Conservation (phyloP, 1,284 basidiomycete genomes). For the Malassezia equina region DNA sequence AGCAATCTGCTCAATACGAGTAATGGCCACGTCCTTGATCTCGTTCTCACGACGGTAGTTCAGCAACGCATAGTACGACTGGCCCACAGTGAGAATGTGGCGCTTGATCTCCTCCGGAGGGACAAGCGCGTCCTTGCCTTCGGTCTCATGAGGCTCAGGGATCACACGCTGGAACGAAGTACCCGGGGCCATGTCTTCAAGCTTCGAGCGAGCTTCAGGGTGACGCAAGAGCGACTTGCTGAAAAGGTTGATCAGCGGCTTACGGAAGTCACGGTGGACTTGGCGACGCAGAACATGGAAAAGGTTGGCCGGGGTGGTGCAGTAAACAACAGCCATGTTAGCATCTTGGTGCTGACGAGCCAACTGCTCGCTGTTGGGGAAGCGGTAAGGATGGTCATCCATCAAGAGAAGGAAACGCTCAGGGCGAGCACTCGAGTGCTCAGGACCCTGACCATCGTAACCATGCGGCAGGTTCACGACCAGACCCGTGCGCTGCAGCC, state of each 20-base stretch:
- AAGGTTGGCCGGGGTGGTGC: slow-evolving; percentile 55
- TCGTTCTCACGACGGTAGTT: slow-evolving; percentile 49
- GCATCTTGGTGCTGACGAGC: slow-evolving; percentile 96
- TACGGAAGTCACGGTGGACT: slow-evolving; percentile 47
- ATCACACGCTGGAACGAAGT: slow-evolving; percentile 87
- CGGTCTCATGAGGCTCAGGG: slow-evolving; percentile 65
- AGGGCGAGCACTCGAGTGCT: slow-evolving; percentile 90
- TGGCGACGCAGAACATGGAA: slow-evolving; percentile 48
- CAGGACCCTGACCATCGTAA: slow-evolving; percentile 97
- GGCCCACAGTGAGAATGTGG: slow-evolving; percentile 70
- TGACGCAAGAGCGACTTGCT: slow-evolving; percentile 90
- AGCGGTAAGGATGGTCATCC: slow-evolving; percentile 88
- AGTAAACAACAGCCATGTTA: slow-evolving; percentile 98
- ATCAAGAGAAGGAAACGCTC: slow-evolving; percentile 97
- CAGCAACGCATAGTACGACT: slow-evolving; percentile 82
- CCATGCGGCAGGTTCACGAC: slow-evolving; percentile 82
- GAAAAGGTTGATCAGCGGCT: slow-evolving; percentile 69
- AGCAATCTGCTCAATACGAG: slow-evolving; percentile 82
- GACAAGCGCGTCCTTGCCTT: slow-evolving; percentile 56
- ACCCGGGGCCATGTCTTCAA: slow-evolving; percentile 79
- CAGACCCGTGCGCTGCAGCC: slow-evolving; percentile 88
- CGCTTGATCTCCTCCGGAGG: slow-evolving; percentile 75
- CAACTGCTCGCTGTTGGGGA: slow-evolving; percentile 77
- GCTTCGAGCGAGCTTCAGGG: slow-evolving; percentile 72
- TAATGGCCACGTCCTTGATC: slow-evolving; percentile 82